Conservation (phyloP, 78 protist genomes). For the Corallochytrium limacisporum region DNA sequence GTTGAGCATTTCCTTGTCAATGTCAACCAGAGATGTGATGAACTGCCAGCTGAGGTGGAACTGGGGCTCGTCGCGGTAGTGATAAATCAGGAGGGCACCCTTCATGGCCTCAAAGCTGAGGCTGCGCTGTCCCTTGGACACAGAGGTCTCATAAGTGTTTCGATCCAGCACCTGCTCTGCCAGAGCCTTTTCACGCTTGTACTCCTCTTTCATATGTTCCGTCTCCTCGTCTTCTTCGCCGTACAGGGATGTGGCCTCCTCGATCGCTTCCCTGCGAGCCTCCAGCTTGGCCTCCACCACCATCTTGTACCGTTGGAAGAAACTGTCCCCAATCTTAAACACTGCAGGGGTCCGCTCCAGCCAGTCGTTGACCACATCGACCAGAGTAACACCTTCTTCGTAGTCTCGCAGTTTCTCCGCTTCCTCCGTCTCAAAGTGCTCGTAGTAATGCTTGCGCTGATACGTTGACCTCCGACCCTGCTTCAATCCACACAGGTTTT, state of each 20-base stretch:
- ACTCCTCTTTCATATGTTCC: no score
- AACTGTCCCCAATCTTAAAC: neutral
- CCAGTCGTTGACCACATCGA: conserved; percentile 50
- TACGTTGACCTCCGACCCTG: conserved; percentile 29
- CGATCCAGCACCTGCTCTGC: no score
- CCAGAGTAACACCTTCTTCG: conserved; percentile 17
- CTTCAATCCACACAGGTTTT: conserved; percentile 36
- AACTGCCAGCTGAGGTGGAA: conserved; percentile 30
- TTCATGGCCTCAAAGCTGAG: conserved; percentile 15
- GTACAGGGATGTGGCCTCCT: no score
- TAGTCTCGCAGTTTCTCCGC: neutral
- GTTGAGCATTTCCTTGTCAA: conserved; percentile 38
- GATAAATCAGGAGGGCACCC: conserved; percentile 39
- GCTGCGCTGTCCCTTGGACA: no score
- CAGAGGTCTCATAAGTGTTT: no score
- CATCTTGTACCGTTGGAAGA: neutral
- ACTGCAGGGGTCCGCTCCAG: conserved; percentile 57
- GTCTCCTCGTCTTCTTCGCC: no score
- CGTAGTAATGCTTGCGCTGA: conserved; percentile 27
- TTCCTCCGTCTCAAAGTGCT: neutral
- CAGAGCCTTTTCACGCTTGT: no score
- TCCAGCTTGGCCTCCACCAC: neutral
- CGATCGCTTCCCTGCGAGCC: neutral
- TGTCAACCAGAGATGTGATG: conserved; percentile 27
- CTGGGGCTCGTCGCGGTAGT: conserved; percentile 35